Evolutionary conservation across 2,329 filamentous ascomycete genomes (phyloP).

Genomic region (Aspergillus fumigatus): DNA sequence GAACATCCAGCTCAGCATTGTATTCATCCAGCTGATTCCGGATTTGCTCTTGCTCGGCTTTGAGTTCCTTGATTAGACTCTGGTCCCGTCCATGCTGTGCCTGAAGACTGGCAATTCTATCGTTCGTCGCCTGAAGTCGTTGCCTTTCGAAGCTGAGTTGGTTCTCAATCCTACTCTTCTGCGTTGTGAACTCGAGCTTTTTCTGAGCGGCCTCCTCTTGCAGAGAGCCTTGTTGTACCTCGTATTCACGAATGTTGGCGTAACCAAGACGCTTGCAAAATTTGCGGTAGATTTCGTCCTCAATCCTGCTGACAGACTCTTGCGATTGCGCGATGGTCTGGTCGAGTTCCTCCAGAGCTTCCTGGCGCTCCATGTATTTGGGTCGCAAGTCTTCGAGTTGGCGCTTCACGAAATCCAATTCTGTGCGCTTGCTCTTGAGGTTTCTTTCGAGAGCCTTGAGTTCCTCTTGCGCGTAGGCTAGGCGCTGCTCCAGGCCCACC

Average conservation of each 20-base stretch:
- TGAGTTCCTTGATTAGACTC: conserved; percentile 64
- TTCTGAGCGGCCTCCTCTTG: conserved; percentile 88
- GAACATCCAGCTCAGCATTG: conserved; percentile 69
- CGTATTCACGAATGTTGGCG: conserved; percentile 83
- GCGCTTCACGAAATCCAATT: conserved; percentile 67
- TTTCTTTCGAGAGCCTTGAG: conserved; percentile 76
- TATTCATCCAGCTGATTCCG: conserved; percentile 68
- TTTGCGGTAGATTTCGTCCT: conserved; percentile 78
- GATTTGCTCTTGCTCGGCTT: conserved; percentile 68
- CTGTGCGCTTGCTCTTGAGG: conserved; percentile 74
- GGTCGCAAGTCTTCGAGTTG: conserved; percentile 73
- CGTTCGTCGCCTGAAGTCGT: conserved; percentile 64
- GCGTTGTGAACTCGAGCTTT: conserved; percentile 78
- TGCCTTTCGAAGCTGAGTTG: conserved; percentile 63
- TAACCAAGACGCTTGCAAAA: conserved; percentile 90
- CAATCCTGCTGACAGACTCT: conserved; percentile 69
- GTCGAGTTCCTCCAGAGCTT: conserved; percentile 61
- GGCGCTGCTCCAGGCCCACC: conserved; percentile 70
- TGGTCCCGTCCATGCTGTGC: conserved; percentile 62
- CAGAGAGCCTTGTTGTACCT: conserved; percentile 84
- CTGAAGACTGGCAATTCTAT: conserved; percentile 65
- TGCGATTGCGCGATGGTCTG: conserved; percentile 53
- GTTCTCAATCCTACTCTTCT: conserved; percentile 61
- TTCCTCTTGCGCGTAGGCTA: conserved; percentile 69
- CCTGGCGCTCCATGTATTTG: conserved; percentile 69